Evolutionary conservation across 2,329 filamentous ascomycete genomes (phyloP).

Genomic region (Scytalidium sp.): DNA sequence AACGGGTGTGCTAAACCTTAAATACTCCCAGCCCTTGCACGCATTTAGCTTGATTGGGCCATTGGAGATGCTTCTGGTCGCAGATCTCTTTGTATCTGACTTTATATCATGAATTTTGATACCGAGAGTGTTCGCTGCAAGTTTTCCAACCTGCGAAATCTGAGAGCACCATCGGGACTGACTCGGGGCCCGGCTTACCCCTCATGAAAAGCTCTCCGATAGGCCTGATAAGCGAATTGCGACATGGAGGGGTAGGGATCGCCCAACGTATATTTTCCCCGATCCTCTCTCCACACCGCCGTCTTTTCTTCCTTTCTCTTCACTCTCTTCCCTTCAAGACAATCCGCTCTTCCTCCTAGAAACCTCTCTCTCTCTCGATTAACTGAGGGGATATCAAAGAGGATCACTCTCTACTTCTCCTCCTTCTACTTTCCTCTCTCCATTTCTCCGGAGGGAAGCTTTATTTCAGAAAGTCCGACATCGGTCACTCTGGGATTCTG

Average conservation of each 20-base stretch:
- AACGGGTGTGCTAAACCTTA: background rate
- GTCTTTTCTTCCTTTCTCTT: background rate
- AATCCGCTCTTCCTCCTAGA: background rate
- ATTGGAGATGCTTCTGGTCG: background rate
- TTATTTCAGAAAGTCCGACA: background rate
- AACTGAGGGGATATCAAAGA: background rate
- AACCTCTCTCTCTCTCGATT: background rate
- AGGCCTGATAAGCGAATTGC: background rate
- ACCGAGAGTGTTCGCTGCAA: too few species aligned
- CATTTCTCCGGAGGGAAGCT: slow-evolving; percentile 1
- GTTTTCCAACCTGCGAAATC: too few species aligned
- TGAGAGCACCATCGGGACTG: too few species aligned
- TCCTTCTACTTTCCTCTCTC: slow-evolving; percentile 12
- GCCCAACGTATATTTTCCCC: background rate
- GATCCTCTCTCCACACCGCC: background rate
- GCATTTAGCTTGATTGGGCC: background rate
- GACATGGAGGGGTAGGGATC: background rate
- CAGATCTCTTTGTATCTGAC: background rate
- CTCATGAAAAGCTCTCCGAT: background rate
- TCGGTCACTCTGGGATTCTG: background rate
- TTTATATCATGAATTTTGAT: too few species aligned
- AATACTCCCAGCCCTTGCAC: background rate
- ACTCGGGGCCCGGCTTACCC: background rate
- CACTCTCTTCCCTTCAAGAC: background rate
- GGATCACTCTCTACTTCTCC: background rate